Conservation (phyloP, 257 asterid species). For the Dorcoceras hygrometricum region DNA sequence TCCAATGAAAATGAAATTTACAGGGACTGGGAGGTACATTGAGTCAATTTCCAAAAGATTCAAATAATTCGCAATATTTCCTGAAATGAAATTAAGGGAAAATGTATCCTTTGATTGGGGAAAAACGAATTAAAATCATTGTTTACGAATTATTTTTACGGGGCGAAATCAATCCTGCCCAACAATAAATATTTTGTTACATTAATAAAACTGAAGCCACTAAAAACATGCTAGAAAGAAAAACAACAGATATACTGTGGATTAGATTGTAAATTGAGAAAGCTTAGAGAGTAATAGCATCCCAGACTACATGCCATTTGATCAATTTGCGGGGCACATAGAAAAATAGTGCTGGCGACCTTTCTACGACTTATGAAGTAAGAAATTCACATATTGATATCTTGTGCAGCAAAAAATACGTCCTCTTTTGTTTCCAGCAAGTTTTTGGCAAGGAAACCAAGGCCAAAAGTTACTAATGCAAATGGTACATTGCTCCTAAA, state of each 20-base stretch:
- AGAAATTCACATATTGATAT: background rate
- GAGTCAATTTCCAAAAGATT: constrained; percentile 93
- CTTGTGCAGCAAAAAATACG: constrained; percentile 6
- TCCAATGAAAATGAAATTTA: constrained; percentile 88
- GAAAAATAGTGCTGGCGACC: constrained; percentile 11
- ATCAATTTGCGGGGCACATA: background rate
- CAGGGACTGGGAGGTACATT: constrained; percentile 85
- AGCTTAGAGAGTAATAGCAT: background rate
- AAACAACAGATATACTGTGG: constrained; percentile 13
- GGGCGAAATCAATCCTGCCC: constrained; percentile 17
- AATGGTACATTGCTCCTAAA: constrained; percentile 2
- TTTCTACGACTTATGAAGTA: background rate
- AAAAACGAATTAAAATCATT: constrained; percentile 16
- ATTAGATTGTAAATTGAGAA: background rate
- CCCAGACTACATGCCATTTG: background rate
- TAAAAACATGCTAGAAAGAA: constrained; percentile 6
- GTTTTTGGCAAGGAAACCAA: background rate
- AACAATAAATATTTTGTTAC: background rate
- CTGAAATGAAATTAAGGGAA: constrained; percentile 49
- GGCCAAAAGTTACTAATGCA: constrained; percentile 3
- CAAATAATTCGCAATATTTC: constrained; percentile 77
- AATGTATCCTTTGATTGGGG: constrained; percentile 16
- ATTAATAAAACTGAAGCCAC: constrained; percentile 9
- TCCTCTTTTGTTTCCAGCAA: constrained; percentile 18
- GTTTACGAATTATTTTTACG: constrained; percentile 7